Conservation (phyloP, 129 eudicot species). For the Pittosporum tobira region DNA sequence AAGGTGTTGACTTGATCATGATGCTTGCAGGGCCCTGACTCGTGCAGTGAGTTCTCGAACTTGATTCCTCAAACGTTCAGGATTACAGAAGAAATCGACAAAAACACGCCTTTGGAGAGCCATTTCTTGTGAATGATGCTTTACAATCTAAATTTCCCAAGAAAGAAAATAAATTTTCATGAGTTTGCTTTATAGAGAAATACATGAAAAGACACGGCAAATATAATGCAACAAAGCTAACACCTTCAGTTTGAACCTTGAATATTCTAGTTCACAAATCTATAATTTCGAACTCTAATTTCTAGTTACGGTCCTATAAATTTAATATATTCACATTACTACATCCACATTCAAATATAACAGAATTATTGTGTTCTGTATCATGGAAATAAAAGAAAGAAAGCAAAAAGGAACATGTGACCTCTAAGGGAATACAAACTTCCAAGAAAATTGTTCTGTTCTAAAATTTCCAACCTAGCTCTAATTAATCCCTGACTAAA, state of each 20-base stretch:
- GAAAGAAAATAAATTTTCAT: background rate
- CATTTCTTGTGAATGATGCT: conserved; percentile 91
- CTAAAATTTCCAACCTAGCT: no score
- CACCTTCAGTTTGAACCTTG: background rate
- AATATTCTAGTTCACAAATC: no score
- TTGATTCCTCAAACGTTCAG: conserved; percentile 79
- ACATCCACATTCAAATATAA: no score
- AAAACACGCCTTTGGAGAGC: conserved; percentile 84
- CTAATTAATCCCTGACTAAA: no score
- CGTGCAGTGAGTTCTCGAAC: conserved; percentile 78
- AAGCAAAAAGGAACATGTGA: no score
- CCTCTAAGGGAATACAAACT: no score
- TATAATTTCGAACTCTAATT: no score
- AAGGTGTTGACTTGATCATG: conserved; percentile 21
- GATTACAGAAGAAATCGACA: conserved; percentile 89
- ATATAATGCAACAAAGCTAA: background rate
- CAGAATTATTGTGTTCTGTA: no score
- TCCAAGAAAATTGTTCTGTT: no score
- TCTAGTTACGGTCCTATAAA: no score
- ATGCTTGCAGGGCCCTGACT: conserved; percentile 80
- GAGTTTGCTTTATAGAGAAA: background rate
- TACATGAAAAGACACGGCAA: background rate
- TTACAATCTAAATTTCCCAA: conserved; percentile 44
- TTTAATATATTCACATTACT: no score
- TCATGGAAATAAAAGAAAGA: no score